A percentile compares a stretch with the other conserved stretches of the same genome.
Evolutionary conservation across 1,284 basidiomycete genomes (phyloP).

Genomic region (Irpex sp.): DNA sequence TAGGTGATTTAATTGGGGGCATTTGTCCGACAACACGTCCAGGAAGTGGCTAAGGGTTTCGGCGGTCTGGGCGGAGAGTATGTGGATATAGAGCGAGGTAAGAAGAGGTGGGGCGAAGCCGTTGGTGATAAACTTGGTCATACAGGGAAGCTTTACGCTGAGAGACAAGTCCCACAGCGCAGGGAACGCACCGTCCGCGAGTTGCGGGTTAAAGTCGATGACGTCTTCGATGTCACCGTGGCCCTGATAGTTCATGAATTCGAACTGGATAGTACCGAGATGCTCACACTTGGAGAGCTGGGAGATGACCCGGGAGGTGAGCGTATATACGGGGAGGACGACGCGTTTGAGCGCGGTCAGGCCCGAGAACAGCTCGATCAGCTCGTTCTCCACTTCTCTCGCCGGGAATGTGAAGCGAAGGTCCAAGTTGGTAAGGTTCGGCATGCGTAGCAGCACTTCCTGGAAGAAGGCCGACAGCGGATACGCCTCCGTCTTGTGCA

Average conservation of each 20-base stretch:
- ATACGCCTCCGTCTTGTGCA: constrained; percentile 22
- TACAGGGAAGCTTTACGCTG: constrained; percentile 38
- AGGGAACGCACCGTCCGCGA: constrained; percentile 50
- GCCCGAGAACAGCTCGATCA: constrained; percentile 34
- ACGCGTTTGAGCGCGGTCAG: constrained; percentile 46
- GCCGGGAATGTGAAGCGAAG: constrained; percentile 37
- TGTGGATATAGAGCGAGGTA: constrained; percentile 48
- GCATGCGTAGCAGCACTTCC: constrained; percentile 51
- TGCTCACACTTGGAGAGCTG: constrained; percentile 41
- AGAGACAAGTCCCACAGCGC: constrained; percentile 49
- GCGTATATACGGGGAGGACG: constrained; percentile 46
- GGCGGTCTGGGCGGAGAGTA: constrained; percentile 38
- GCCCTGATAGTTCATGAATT: constrained; percentile 35
- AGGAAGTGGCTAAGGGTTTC: constrained; percentile 40
- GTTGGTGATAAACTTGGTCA: constrained; percentile 42
- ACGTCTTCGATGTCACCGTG: constrained; percentile 41
- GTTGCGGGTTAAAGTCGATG: constrained; percentile 36
- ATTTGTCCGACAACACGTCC: constrained; percentile 38
- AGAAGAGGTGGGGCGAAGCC: constrained; percentile 45
- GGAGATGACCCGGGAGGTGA: constrained; percentile 44
- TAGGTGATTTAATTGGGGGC: constrained; percentile 42
- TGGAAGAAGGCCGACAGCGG: constrained; percentile 37
- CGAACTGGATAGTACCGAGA: constrained; percentile 48
- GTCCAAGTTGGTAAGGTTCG: constrained; percentile 41
- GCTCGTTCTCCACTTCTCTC: constrained; percentile 29